phyloP scores from a whole-genome alignment of 148 eudicot genomes.

The Suaeda aralocaspica region DNA sequence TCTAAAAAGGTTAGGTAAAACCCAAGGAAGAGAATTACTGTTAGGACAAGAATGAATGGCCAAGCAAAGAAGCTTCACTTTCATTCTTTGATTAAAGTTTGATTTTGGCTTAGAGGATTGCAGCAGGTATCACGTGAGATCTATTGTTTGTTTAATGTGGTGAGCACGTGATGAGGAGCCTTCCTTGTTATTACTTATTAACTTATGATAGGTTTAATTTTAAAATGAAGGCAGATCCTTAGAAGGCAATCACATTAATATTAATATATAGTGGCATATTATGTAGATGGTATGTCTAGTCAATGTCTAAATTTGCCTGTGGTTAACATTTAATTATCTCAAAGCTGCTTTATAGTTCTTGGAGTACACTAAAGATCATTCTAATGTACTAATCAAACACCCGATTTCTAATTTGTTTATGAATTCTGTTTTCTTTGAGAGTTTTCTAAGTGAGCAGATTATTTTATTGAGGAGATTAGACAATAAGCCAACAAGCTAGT shows the following conservation, averaged over 20 bases:
- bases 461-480: too few relatives aligned
- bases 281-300: constrained; percentile 24
- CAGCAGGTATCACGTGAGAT: constrained; percentile 27
- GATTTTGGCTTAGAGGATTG: constrained; percentile 1
- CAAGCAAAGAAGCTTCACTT: constrained; percentile 27
- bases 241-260: background rate
- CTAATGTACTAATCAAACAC: constrained; percentile 5
- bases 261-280: background rate
- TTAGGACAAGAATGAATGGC: constrained; percentile 11
- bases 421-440: background rate
- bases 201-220: background rate
- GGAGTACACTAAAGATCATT: constrained; percentile 14
- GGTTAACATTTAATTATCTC: constrained; percentile 32
- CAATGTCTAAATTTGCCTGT: constrained; percentile 23
- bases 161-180: constrained; percentile 25
- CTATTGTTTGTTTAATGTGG: background rate
- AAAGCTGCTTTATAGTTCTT: constrained; percentile 13
- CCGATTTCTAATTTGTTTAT: background rate
- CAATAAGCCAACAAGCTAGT: too few relatives aligned
- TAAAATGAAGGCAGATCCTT: background rate
- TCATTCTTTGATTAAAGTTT: constrained; percentile 14
- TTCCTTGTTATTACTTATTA: background rate
- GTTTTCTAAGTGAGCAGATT: background rate
- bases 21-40: constrained; percentile 20
- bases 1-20: constrained; percentile 16